These are phyloP conservation scores for Malania oleifera DNA, from an alignment of 164 flowering plant genomes.

Conservation along the genomic window DNA sequence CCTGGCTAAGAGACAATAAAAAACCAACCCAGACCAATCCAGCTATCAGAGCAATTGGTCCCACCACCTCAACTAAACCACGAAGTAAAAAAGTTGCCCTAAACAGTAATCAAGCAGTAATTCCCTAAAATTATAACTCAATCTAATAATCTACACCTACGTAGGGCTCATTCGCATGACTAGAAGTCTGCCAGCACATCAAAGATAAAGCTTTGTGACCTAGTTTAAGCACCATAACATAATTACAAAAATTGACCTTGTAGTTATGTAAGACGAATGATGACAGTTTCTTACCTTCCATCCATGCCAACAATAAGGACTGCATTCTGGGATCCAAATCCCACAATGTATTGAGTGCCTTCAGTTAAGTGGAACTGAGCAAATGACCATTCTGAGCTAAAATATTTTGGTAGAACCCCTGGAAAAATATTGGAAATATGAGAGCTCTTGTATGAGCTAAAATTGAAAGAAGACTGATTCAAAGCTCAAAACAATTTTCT, in stretches of 20 bases:
- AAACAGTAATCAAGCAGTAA: too few species aligned
- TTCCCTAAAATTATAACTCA: too few species aligned
- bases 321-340: constrained; percentile 85
- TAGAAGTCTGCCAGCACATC: too few species aligned
- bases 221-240: not conserved
- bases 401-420: constrained; percentile 88
- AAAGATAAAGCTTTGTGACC: not conserved
- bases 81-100: too few species aligned
- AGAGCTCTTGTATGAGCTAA: not conserved
- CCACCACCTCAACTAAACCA: too few species aligned
- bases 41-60: too few species aligned
- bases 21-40: too few species aligned
- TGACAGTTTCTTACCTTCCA: constrained; percentile 58
- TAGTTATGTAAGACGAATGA: not conserved
- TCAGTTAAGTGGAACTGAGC: constrained; percentile 80
- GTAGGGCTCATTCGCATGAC: too few species aligned
- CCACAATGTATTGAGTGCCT: constrained; percentile 47
- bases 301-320: constrained; percentile 71
- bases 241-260: not conserved
- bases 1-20: too few species aligned
- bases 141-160: too few species aligned
- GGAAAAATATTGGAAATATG: constrained; percentile 15
- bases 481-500: not conserved
- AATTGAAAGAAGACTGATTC: too few species aligned
- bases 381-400: constrained; percentile 96